phyloP scores from a whole-genome alignment of 2,329 filamentous ascomycete genomes.

The Shiraia sp. region DNA sequence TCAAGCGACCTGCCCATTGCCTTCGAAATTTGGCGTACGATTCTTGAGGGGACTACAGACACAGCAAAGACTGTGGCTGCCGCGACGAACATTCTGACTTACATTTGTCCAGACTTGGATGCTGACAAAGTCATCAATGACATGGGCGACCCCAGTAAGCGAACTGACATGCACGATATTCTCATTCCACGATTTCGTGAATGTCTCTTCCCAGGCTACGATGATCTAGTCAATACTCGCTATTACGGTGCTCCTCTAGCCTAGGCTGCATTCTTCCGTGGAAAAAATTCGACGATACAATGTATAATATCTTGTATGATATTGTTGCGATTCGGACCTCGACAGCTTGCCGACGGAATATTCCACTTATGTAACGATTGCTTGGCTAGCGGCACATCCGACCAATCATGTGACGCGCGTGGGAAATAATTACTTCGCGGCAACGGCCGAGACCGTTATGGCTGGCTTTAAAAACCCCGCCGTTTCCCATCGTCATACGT shows the following conservation, averaged over 20 bases:
- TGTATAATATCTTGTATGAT: background rate
- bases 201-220: conserved; percentile 14
- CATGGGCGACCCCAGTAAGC: conserved; percentile 19
- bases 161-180: conserved; percentile 11
- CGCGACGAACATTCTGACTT: conserved; percentile 13
- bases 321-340: too few relatives aligned
- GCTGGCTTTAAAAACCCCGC: conserved; percentile 16
- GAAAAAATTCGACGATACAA: too few relatives aligned
- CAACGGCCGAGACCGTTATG: conserved; percentile 23
- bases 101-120: conserved; percentile 14
- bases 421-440: conserved; percentile 8
- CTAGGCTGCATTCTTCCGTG: too few relatives aligned
- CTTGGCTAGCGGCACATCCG: background rate
- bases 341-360: too few relatives aligned
- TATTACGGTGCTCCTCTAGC: too few relatives aligned
- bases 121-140: conserved; percentile 14
- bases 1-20: background rate
- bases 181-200: conserved; percentile 12
- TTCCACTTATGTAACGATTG: background rate
- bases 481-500: conserved; percentile 3
- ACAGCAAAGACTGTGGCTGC: conserved; percentile 7
- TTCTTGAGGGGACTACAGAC: conserved; percentile 18
- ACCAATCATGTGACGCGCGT: background rate
- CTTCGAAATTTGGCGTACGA: conserved; percentile 16
- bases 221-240: background rate